Conservation (phyloP, 2,329 filamentous ascomycete genomes). For the Epichloe uncinata region DNA sequence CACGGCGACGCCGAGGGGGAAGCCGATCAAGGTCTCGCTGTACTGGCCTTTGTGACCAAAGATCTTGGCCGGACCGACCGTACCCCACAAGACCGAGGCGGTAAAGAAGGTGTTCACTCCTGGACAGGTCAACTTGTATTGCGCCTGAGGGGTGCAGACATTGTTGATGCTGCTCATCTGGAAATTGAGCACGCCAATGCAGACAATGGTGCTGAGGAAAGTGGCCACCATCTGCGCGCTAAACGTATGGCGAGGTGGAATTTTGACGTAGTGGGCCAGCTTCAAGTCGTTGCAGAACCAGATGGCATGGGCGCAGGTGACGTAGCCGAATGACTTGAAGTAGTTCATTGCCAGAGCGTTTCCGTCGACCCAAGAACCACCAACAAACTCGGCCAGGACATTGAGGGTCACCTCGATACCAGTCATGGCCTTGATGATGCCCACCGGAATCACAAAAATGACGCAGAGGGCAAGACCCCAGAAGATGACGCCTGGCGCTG, state of each 20-base stretch:
- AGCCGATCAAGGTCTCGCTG: conserved; percentile 33
- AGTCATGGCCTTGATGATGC: conserved; percentile 40
- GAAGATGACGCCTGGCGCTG: conserved; percentile 36
- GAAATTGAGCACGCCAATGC: conserved; percentile 34
- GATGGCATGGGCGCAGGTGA: conserved; percentile 37
- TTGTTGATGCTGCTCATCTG: conserved; percentile 34
- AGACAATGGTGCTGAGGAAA: conserved; percentile 37
- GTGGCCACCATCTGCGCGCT: conserved; percentile 45
- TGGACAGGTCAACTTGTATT: conserved; percentile 37
- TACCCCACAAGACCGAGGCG: conserved; percentile 41
- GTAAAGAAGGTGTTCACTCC: conserved; percentile 44
- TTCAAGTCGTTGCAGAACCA: conserved; percentile 36
- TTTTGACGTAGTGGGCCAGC: conserved; percentile 44
- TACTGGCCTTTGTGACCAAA: conserved; percentile 37
- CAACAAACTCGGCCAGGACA: conserved; percentile 40
- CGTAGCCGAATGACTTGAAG: conserved; percentile 39
- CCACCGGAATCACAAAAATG: conserved; percentile 37
- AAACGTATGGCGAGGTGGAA: conserved; percentile 47
- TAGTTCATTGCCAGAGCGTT: conserved; percentile 40
- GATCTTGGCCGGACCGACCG: conserved; percentile 36
- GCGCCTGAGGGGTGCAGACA: conserved; percentile 35
- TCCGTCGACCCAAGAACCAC: conserved; percentile 35
- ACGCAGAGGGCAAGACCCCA: conserved; percentile 36
- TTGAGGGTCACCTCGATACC: conserved; percentile 38
- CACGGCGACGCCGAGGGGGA: conserved; percentile 33